Evolutionary conservation across 495 filamentous ascomycete genomes (phyloP), one percentile per base, ranked within the genome.

Genomic region (Hypoxylon fragiforme): DNA sequence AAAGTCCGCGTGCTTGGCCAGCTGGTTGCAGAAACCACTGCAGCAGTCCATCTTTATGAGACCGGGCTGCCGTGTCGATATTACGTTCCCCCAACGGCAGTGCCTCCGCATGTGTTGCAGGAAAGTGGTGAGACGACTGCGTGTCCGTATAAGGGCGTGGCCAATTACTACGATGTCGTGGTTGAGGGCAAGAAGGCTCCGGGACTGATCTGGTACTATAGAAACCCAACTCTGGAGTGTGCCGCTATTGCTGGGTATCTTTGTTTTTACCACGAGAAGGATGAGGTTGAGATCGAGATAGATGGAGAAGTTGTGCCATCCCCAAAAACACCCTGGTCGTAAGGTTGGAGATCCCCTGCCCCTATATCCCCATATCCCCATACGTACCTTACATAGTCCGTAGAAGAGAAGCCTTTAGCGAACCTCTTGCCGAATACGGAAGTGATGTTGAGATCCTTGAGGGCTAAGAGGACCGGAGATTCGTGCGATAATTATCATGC

Each of bases 141-240:
- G 12, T 82, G 80, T 65, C 81, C 81, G 21, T 84, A 84, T 51
- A 84, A 86, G 63, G 81, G 83, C 6, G 57, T 73, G 38, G 81
- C 82, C 14, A 72, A 75, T 46, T 85, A 81, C 50, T 72, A 69
- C 42, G 36, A 68, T 21, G 36, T 71, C 1, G 49, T 57, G 15
- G n/a, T 70, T 39, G n/a, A 28, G 14, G 16, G 13, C n/a, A 20
- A 60, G 34, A 48, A 8, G 69, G 71, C 48, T 54, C 57, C 26
- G 66, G 72, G 50, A 79, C 22, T 78, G 3, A 65, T 81, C 0
- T 85, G 82, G 81, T 83, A 72, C 48, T 86, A 86, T 62, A 61
- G 67, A 18, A 70, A 4, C 24, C 24, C 24, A 9, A 28, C 24
- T 5, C 7, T 12, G n/a, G 31, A 13, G 31, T 9, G n/a, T 3